Base-by-base conservation (phyloP, 352 stramenopile genomes). In the Blastocystis sp. region DNA sequence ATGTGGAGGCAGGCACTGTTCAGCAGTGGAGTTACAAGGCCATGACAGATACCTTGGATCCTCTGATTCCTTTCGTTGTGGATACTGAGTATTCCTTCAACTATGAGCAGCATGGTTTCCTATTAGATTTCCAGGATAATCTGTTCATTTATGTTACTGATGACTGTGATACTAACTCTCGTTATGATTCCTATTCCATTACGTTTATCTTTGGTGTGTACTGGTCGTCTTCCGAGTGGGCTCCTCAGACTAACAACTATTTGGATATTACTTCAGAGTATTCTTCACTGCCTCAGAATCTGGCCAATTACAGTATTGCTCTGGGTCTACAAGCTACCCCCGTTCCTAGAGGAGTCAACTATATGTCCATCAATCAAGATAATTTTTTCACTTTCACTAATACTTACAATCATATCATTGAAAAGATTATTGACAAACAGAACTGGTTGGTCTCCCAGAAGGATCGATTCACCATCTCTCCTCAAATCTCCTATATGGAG, bases 121-220 rank as follows among this genome's bases (percentile, higher is more conserved):
- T 88, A 37, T 53, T 88, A 53, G 77, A 88, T 30, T 77, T 77
- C 58, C 62, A 73, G 54, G 77, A 88, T 42, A 88, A 88, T 22
- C 40, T 88, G 37, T 88, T 88, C 62, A 78, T 88, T 48, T 88
- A 76, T 53, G 33, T 24, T 17, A 88, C 77, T 30, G 77, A 33
- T 27, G 48, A 75, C 24, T 35, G 73, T 19, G 53, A 88, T 37
- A 33, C 17, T 6, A n/a, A 42, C 13, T 58, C 58, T 24, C 17
- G 5, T 24, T 88, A 88, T 42, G 62, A 75, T 24, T 77, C 13
- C 9, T 3, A 24, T 37, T 4, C 51, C n/a, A 22, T 73, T 42
- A 27, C 3, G 13, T 88, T 88, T 42, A 56, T 88, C 7, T 88
- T 88, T 27, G 77, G 77, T 48, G 19, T 88, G 1, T 88, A 88